These are phyloP conservation scores for Xylaria arbuscula DNA, from an alignment of 2,329 filamentous ascomycete species.

Conservation along the genomic window DNA sequence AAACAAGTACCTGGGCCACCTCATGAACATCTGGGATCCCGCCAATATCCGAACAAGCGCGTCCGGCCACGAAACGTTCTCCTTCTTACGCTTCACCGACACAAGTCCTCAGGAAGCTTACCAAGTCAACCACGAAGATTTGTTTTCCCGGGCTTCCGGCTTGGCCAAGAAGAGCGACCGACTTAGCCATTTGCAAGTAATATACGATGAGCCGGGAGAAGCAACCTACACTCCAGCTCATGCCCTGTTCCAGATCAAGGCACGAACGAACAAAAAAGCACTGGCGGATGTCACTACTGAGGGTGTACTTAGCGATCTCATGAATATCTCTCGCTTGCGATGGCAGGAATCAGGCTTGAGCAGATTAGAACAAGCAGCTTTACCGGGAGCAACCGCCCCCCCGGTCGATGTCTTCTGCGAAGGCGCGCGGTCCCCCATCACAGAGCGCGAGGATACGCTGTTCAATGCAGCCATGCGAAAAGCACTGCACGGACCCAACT, in stretches of 20 bases:
- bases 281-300: constrained; percentile 76
- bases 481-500: constrained; percentile 74
- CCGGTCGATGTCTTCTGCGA: constrained; percentile 84
- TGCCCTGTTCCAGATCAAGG: constrained; percentile 82
- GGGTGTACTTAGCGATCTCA: constrained; percentile 77
- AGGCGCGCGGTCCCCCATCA: constrained; percentile 68
- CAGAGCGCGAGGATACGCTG: constrained; percentile 76
- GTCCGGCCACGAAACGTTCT: constrained; percentile 75
- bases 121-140: constrained; percentile 72
- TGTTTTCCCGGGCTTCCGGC: constrained; percentile 79
- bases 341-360: constrained; percentile 78
- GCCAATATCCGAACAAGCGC: constrained; percentile 77
- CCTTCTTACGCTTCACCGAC: constrained; percentile 90
- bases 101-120: constrained; percentile 78
- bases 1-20: constrained; percentile 77
- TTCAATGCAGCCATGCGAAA: constrained; percentile 84
- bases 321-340: constrained; percentile 77
- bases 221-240: constrained; percentile 76
- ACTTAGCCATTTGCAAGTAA: constrained; percentile 73
- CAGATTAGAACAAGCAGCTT: constrained; percentile 82
- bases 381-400: constrained; percentile 83
- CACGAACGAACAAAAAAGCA: constrained; percentile 73
- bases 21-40: constrained; percentile 92
- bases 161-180: constrained; percentile 66
- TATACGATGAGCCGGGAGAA: constrained; percentile 75